These are phyloP conservation scores for Penicillium ucsense DNA, from an alignment of 495 filamentous ascomycete genomes.

Conservation along the genomic window DNA sequence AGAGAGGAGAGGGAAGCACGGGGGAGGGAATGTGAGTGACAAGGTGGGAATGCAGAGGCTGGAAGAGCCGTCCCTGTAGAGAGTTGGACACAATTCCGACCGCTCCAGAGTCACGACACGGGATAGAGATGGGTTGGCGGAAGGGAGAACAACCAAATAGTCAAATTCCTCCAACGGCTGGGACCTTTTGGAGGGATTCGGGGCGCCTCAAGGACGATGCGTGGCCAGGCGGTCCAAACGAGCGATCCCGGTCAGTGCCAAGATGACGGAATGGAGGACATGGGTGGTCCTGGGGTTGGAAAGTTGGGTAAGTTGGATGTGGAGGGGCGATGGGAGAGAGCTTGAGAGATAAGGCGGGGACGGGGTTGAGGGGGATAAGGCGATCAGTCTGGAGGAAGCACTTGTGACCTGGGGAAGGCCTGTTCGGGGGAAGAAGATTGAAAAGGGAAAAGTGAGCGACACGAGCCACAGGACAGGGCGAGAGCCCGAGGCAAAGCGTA, in stretches of 20 bases:
- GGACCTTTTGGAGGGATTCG: background rate
- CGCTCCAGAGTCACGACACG: too few species aligned
- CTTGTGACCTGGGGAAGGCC: constrained; percentile 14
- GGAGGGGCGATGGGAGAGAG: constrained; percentile 3
- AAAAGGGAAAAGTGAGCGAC: background rate
- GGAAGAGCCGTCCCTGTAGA: too few species aligned
- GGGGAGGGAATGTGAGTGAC: background rate
- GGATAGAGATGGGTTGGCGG: background rate
- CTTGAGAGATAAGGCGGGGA: constrained; percentile 7
- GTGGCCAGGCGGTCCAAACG: background rate
- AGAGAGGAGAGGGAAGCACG: constrained; percentile 2
- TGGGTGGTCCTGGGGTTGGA: background rate
- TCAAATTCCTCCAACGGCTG: constrained; percentile 5
- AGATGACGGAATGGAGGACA: background rate
- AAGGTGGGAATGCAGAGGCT: too few species aligned
- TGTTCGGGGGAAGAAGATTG: constrained; percentile 8
- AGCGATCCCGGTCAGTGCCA: constrained; percentile 3
- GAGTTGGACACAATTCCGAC: too few species aligned
- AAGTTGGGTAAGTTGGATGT: constrained; percentile 4
- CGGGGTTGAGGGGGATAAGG: constrained; percentile 3
- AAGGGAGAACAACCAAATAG: constrained; percentile 1
- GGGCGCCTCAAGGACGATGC: constrained; percentile 9
- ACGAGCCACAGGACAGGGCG: too few species aligned
- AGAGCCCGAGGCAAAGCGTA: too few species aligned
- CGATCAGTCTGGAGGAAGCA: constrained; percentile 11